phyloP scores from a whole-genome alignment of 352 stramenopile genomes.

The Blastocystis sp. region DNA sequence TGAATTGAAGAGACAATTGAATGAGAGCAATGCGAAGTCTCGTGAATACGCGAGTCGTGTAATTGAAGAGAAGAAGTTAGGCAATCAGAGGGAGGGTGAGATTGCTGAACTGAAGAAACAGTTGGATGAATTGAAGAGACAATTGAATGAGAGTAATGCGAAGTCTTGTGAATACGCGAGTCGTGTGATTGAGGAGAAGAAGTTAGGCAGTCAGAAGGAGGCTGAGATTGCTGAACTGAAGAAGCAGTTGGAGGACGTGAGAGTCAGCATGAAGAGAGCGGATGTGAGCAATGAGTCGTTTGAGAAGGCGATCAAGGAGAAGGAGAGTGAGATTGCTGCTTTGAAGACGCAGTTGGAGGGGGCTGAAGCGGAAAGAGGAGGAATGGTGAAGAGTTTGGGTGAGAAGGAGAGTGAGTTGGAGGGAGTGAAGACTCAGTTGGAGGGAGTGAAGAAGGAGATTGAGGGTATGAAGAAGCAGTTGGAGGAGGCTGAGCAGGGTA shows the following conservation, averaged over 20 bases:
- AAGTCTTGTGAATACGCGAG: conserved; percentile 25
- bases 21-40: neutral
- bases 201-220: neutral
- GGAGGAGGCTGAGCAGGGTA: neutral
- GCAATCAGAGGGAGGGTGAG: neutral
- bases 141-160: neutral
- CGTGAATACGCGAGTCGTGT: conserved; percentile 31
- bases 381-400: neutral
- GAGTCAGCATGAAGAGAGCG: no score
- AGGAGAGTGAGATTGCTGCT: no score
- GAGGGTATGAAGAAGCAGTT: conserved; percentile 18
- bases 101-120: no score
- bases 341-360: neutral
- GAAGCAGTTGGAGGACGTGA: no score
- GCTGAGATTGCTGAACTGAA: neutral
- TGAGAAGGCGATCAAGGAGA: no score
- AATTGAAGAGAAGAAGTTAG: neutral
- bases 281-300: no score
- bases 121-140: neutral
- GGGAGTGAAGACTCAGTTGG: neutral
- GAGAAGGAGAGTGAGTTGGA: conserved; percentile 30
- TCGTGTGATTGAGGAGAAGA: neutral
- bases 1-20: neutral
- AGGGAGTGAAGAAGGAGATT: neutral
- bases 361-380: neutral